These are phyloP conservation scores for Malus domestica DNA, from an alignment of 306 rosid genomes.

Conservation along the genomic window DNA sequence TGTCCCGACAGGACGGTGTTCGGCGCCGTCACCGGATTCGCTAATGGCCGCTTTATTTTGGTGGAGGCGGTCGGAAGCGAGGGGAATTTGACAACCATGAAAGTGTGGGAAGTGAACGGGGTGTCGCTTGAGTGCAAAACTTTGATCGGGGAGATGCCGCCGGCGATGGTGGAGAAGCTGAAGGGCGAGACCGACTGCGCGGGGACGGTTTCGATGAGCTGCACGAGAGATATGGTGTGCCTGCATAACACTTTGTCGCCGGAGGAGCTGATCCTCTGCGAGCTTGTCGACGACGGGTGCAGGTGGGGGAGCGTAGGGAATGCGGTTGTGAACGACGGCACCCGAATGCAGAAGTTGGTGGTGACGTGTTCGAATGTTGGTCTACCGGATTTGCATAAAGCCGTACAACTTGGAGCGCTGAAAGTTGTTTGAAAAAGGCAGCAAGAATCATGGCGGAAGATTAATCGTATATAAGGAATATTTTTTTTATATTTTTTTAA, in stretches of 20 bases:
- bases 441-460: no score
- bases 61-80: constrained; percentile 42
- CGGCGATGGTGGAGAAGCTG: constrained; percentile 41
- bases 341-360: constrained; percentile 37
- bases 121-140: constrained; percentile 21
- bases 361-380: constrained; percentile 38
- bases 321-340: constrained; percentile 18
- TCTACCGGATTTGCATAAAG: constrained; percentile 34
- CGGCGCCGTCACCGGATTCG: constrained; percentile 24
- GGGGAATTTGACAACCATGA: constrained; percentile 31
- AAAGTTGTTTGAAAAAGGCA: not conserved
- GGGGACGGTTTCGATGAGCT: constrained; percentile 34
- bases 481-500: no score
- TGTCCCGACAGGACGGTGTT: constrained; percentile 16
- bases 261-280: constrained; percentile 45
- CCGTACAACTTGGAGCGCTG: constrained; percentile 8
- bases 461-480: no score
- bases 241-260: constrained; percentile 29
- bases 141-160: constrained; percentile 64
- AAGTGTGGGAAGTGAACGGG: constrained; percentile 37
- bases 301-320: constrained; percentile 48
- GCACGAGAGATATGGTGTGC: constrained; percentile 40
- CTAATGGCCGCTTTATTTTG: constrained; percentile 26
- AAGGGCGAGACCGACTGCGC: constrained; percentile 26
- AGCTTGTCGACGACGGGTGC: constrained; percentile 24